Evolutionary conservation across 2,329 filamentous ascomycete species (phyloP).

Genomic region (Didymosphaeria variabile): DNA sequence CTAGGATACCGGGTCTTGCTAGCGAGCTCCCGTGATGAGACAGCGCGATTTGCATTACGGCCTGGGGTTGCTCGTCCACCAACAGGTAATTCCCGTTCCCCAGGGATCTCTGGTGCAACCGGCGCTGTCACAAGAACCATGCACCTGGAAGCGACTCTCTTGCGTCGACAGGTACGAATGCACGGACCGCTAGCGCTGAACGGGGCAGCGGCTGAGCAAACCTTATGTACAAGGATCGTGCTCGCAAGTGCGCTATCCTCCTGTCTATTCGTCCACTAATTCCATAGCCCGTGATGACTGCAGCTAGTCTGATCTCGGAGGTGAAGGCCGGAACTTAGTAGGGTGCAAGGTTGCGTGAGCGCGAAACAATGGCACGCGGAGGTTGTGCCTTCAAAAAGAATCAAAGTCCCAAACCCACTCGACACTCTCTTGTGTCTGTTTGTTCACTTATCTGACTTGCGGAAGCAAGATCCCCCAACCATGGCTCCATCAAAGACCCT

Average conservation of each 20-base stretch:
- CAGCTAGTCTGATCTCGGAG: slow-evolving; percentile 8
- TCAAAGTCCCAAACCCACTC: background rate
- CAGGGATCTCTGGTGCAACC: slow-evolving; percentile 3
- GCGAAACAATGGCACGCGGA: slow-evolving; percentile 8
- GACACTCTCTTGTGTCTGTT: background rate
- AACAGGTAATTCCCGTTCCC: background rate
- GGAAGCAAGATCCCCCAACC: slow-evolving; percentile 5
- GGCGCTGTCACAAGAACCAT: slow-evolving; percentile 11
- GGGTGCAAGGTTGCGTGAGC: background rate
- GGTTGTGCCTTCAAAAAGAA: slow-evolving; percentile 2
- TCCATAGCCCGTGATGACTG: slow-evolving; percentile 3
- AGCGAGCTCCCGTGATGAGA: background rate
- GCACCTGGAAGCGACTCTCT: background rate
- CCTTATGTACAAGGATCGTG: slow-evolving; percentile 10
- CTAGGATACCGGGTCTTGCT: background rate
- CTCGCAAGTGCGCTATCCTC: slow-evolving; percentile 10
- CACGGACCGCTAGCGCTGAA: slow-evolving; percentile 3
- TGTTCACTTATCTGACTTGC: slow-evolving; percentile 7
- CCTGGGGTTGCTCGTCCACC: background rate
- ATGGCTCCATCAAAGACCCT: slow-evolving; percentile 51
- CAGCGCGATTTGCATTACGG: background rate
- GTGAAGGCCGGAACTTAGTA: slow-evolving; percentile 11
- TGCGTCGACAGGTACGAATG: slow-evolving; percentile 3
- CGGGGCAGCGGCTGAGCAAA: slow-evolving; percentile 12
- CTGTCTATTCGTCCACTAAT: slow-evolving; percentile 5